phyloP scores from a whole-genome alignment of 169 alveolate species.

The Babesia caballi region DNA sequence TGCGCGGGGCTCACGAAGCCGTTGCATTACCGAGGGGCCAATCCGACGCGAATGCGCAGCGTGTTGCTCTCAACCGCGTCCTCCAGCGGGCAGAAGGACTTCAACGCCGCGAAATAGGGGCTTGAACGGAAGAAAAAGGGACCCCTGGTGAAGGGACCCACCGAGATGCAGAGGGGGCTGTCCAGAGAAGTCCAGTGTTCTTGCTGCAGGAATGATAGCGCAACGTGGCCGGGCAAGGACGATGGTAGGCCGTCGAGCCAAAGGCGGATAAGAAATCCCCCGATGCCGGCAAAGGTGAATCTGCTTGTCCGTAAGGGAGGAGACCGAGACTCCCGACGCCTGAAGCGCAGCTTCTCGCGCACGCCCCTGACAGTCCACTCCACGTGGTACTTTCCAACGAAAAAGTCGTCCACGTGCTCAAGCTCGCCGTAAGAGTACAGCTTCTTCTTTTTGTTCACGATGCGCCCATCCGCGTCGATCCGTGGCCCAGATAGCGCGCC shows the following conservation, averaged over 20 bases:
- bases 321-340: constrained; percentile 44
- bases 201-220: constrained; percentile 44
- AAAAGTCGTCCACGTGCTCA: constrained; percentile 60
- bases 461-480: constrained; percentile 41
- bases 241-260: constrained; percentile 55
- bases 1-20: too few species aligned
- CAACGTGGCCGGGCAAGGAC: constrained; percentile 49
- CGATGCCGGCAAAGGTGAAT: constrained; percentile 62
- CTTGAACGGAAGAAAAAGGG: constrained; percentile 64
- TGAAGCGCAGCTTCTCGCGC: constrained; percentile 49
- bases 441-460: constrained; percentile 50
- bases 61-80: constrained; percentile 60
- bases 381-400: constrained; percentile 55
- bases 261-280: constrained; percentile 47
- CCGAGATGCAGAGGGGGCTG: constrained; percentile 46
- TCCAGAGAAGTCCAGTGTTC: constrained; percentile 61
- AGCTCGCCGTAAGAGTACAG: constrained; percentile 55
- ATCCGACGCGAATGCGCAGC: constrained; percentile 23
- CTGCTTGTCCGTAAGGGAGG: constrained; percentile 57
- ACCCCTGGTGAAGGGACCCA: constrained; percentile 40
- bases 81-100: constrained; percentile 54
- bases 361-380: constrained; percentile 65
- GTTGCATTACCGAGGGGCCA: constrained; percentile 20
- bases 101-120: constrained; percentile 36
- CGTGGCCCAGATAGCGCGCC: constrained; percentile 35